Percentiles rank a stretch among this genome's conserved stretches.
Conservation (phyloP, 495 filamentous ascomycete genomes). For the Trichoderma reesei region DNA sequence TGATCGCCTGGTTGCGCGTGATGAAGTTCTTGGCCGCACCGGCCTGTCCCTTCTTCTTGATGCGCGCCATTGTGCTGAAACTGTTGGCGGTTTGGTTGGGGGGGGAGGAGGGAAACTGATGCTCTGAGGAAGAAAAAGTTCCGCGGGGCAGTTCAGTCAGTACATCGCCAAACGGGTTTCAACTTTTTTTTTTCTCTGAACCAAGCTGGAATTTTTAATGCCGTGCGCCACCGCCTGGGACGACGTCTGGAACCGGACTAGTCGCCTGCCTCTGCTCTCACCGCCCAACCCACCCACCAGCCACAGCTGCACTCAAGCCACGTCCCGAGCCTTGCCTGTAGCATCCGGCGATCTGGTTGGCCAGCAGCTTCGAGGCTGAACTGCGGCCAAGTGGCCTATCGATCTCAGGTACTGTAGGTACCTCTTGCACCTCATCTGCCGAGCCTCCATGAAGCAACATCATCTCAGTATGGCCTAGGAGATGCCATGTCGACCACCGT, state of each 20-base stretch:
- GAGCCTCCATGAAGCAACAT: slow-evolving; percentile 8
- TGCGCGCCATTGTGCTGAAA: slow-evolving; percentile 55
- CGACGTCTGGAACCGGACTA: background rate
- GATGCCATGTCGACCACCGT: slow-evolving; percentile 31
- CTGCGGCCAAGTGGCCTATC: slow-evolving; percentile 14
- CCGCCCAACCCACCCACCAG: slow-evolving; percentile 2
- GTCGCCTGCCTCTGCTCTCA: background rate
- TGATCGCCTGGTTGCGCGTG: slow-evolving; percentile 88
- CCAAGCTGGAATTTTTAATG: slow-evolving; percentile 14
- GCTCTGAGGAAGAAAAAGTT: background rate
- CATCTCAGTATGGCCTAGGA: slow-evolving; percentile 20
- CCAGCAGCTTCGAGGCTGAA: background rate
- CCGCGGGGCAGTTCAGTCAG: slow-evolving; percentile 14
- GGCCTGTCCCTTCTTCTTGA: slow-evolving; percentile 92
- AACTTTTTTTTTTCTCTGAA: slow-evolving; percentile 29
- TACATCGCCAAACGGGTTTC: slow-evolving; percentile 15
- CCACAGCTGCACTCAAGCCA: background rate
- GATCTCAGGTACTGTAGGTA: background rate
- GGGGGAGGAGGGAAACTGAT: background rate
- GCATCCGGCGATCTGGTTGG: background rate
- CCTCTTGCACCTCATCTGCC: background rate
- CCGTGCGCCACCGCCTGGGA: slow-evolving; percentile 11
- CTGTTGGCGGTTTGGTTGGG: slow-evolving; percentile 8
- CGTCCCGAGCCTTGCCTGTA: background rate
- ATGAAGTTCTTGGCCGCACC: slow-evolving; percentile 98